Base-by-base conservation (phyloP, 176 grass and related monocot species). In the Lolium perenne region DNA sequence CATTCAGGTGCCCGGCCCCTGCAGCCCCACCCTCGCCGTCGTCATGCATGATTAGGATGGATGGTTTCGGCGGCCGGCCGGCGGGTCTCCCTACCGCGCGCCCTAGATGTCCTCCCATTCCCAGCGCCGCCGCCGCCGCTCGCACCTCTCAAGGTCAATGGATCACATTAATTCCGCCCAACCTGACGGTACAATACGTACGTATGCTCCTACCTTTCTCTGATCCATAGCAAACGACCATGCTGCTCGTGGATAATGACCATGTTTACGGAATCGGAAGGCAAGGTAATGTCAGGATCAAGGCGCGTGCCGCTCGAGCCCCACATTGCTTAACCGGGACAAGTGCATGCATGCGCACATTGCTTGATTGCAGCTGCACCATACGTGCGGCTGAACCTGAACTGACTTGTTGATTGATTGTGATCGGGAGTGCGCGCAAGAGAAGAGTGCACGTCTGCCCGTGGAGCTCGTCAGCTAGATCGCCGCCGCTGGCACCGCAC, bases 341-440 rank as follows among this genome's bases (percentile, higher is more conserved):
- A 72, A 38, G 22, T 64, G 4, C 61, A 64, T 14, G 61, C 61
- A 26, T 12, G 61, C 61, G 61, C 62, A 32, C 12, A 29, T 65
- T 51, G 72, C 72, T 50, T 75, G 72, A 75, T 75, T 51, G 47
- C 47, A 15, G 72, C 47, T 51, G 72, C 46, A 51, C 72, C 47
- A 75, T 75, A 51, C 72, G 72, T 75, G 66, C 66, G 17, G 66
- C 38, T 18, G 60, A 14, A 8, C 56, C 8, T 8, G 26, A 38
- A 40, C 38, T 41, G 38, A 51, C 22, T 75, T 18, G 65, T 75
- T 18, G 65, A 40, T 14, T 16, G 71, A 50, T 50, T 15, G 21
- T 16, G 54, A 26, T 6, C 72, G 22, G 22, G 23, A 75, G 12
- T 5, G 71, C 22, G 21, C 1, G 32, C 2, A 15, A 53, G 72